Percentiles rank a stretch among this genome's conserved stretches.
phyloP scores from a whole-genome alignment of 495 filamentous ascomycete species.

The Penicillium psychrofluorescens region DNA sequence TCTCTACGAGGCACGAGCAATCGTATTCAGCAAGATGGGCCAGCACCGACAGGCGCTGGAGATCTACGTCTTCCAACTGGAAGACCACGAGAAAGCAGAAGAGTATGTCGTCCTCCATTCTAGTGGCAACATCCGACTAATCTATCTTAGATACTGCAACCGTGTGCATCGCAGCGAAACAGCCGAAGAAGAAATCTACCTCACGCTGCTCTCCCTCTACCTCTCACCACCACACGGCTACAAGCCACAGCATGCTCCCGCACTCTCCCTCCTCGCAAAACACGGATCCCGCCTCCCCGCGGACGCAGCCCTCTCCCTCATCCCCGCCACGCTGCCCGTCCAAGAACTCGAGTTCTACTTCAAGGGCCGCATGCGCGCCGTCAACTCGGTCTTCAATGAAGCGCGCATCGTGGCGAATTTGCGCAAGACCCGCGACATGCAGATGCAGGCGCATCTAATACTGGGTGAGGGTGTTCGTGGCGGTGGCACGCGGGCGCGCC shows the following conservation, averaged over 20 bases:
- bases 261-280: constrained; percentile 77
- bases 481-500: constrained; percentile 53
- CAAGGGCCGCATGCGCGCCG: constrained; percentile 80
- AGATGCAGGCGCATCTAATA: constrained; percentile 61
- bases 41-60: constrained; percentile 89
- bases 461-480: constrained; percentile 53
- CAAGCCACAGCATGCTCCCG: constrained; percentile 65
- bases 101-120: constrained; percentile 45
- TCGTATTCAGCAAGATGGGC: constrained; percentile 92
- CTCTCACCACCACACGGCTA: constrained; percentile 74
- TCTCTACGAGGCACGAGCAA: constrained; percentile 85
- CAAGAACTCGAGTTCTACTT: constrained; percentile 85
- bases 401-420: constrained; percentile 67
- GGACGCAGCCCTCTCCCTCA: constrained; percentile 70
- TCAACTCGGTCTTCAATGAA: constrained; percentile 73
- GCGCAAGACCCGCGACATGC: constrained; percentile 63
- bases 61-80: constrained; percentile 92
- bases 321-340: constrained; percentile 74
- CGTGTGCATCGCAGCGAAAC: constrained; percentile 60
- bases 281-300: constrained; percentile 91
- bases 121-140: neutral
- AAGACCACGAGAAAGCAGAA: constrained; percentile 84
- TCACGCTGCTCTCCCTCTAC: constrained; percentile 85
- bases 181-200: constrained; percentile 58
- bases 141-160: constrained; percentile 70